phyloP scores from a whole-genome alignment of 208 protist species.

The Phytomonas serpens region DNA sequence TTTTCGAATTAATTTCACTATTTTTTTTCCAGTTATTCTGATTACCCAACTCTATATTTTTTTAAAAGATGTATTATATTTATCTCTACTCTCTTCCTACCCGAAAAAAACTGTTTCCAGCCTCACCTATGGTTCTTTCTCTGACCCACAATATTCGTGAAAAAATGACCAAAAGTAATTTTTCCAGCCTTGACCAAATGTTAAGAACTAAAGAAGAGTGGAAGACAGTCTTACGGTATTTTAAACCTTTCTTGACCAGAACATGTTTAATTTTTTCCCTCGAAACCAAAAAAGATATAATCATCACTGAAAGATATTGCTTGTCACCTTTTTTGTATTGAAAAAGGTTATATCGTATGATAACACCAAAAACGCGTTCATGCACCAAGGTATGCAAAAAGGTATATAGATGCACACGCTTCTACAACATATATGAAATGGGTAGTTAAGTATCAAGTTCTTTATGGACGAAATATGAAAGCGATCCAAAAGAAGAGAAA shows the following conservation, averaged over 20 bases:
- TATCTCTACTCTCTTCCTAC: background rate
- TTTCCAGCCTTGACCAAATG: background rate
- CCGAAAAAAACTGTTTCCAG: background rate
- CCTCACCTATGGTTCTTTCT: background rate
- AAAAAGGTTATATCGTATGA: background rate
- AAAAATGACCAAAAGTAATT: background rate
- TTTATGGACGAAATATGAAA: conserved; percentile 8
- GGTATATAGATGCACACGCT: conserved; percentile 4
- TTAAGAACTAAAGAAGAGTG: background rate
- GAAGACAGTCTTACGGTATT: background rate
- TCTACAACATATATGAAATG: background rate
- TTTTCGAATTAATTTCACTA: background rate
- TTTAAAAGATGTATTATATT: background rate
- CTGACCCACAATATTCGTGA: background rate
- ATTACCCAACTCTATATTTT: background rate
- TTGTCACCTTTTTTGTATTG: background rate
- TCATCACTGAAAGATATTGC: background rate
- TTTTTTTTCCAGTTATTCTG: background rate
- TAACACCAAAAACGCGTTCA: background rate
- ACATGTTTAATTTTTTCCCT: background rate
- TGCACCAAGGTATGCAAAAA: conserved; percentile 12
- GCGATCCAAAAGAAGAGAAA: conserved; percentile 11
- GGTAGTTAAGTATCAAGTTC: background rate
- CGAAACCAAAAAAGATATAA: background rate
- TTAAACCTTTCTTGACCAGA: background rate